Base-by-base conservation (phyloP, 176 grass and related monocot genomes). In the Puya raimondii region DNA sequence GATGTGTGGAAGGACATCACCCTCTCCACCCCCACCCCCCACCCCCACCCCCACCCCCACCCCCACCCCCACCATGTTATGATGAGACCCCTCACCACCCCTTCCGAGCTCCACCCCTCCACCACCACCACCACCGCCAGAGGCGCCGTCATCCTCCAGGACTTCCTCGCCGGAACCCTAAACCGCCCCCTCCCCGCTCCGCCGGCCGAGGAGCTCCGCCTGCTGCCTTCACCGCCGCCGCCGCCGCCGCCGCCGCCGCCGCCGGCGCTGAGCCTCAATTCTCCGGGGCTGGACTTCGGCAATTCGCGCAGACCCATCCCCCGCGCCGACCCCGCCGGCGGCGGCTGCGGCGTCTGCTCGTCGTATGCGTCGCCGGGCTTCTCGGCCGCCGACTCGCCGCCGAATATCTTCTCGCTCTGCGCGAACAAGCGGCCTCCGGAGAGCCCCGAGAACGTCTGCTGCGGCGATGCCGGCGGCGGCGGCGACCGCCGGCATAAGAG, bases 1-100 rank as follows among this genome's bases (percentile, higher is more conserved):
- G 76, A 84, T 49, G 76, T 84, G 21, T 75, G 76, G 82, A 84
- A 79, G 29, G 82, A 84, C 52, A 79, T 79, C 82, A 59, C 50
- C 64, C 65, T 68, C 70, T 63, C 73, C 64, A 63, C 64, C 54
- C 33, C 61, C 57, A 67, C 12, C 70, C 68, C 64, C 47, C 65
- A 73, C 22, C 56, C 65, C 29, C 52, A 6, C 4, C 47, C 17
- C 7, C 14, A 11, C 2, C 9, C 48, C 7, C 11, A 22, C 26
- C 5, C 66, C 13, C 59, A 26, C 49, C n/a, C 10, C 8, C 77
- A 68, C 64, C 56, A 61, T 33, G 29, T 33, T 59, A 70, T 16
- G 70, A 80, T 10, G 7, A 50, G 33, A 25, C 47, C 9, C 11
- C n/a, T 33, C 49, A 72, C 63, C 52, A 72, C 7, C 17, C 29